phyloP scores from a whole-genome alignment of 1,284 basidiomycete genomes.

The Trichosporon sp. region DNA sequence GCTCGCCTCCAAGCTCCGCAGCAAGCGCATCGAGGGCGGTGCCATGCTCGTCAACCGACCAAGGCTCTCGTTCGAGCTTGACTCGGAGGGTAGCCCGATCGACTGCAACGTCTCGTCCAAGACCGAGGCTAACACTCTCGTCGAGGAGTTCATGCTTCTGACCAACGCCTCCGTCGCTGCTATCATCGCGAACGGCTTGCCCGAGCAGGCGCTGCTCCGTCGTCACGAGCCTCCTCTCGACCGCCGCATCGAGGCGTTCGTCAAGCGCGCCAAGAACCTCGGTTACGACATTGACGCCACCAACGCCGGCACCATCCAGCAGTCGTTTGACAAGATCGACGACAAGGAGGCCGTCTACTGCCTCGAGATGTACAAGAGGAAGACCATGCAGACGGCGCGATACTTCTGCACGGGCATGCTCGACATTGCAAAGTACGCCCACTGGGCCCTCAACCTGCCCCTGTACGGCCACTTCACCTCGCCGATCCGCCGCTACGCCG shows the following conservation, averaged over 20 bases:
- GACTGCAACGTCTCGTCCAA: conserved; percentile 68
- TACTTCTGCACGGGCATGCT: conserved; percentile 99
- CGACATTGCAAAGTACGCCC: conserved; percentile 95
- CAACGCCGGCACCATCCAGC: conserved; percentile 76
- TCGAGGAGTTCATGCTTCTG: conserved; percentile 96
- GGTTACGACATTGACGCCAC: conserved; percentile 78
- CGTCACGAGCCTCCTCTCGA: conserved; percentile 91
- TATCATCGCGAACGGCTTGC: conserved; percentile 85
- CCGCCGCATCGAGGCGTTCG: conserved; percentile 65
- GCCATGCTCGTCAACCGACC: conserved; percentile 70
- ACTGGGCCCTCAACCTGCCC: conserved; percentile 85
- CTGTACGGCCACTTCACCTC: conserved; percentile 98
- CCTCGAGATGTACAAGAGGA: conserved; percentile 75
- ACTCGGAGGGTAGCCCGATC: conserved; percentile 72
- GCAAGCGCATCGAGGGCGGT: conserved; percentile 73
- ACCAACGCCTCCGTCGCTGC: conserved; percentile 87
- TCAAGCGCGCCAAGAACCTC: conserved; percentile 72
- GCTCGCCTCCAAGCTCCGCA: conserved; percentile 69
- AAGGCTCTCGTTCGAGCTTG: conserved; percentile 72
- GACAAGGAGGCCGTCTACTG: conserved; percentile 69
- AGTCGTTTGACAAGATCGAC: conserved; percentile 67
- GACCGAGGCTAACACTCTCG: conserved; percentile 70
- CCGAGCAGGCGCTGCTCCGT: conserved; percentile 89
- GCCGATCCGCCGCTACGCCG: conserved; percentile 79
- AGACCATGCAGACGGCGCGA: conserved; percentile 83